phyloP scores from a whole-genome alignment of 1,139 yeast genomes.

The Saccharomyces hybrid region DNA sequence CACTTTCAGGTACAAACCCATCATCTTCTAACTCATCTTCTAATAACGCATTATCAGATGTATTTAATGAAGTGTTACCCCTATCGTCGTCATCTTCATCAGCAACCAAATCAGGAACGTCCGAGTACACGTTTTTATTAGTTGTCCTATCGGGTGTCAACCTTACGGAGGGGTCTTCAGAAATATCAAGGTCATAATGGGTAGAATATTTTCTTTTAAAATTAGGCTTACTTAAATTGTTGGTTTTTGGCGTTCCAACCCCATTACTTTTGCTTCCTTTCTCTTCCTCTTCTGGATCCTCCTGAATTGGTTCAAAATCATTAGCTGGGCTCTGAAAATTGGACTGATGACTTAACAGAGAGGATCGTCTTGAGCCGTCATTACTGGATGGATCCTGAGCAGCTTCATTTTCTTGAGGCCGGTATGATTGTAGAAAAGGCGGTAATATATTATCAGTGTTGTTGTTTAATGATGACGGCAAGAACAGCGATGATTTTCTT shows the following conservation, averaged over 20 bases:
- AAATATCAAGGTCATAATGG: neutral
- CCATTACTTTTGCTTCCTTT: neutral
- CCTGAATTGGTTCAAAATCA: slow-evolving; percentile 4
- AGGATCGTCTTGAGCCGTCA: slow-evolving; percentile 3
- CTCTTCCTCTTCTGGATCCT: neutral
- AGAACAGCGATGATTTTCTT: slow-evolving; percentile 19
- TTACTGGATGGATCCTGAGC: slow-evolving; percentile 2
- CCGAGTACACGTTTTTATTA: slow-evolving; percentile 13
- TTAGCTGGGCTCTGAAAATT: neutral
- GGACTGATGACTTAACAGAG: neutral
- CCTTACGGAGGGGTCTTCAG: slow-evolving; percentile 9
- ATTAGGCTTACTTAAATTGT: neutral
- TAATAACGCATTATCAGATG: slow-evolving; percentile 29
- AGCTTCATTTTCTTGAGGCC: slow-evolving; percentile 2
- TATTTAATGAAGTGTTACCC: slow-evolving; percentile 24
- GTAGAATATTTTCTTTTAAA: slow-evolving; percentile 1
- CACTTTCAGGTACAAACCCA: slow-evolving; percentile 15
- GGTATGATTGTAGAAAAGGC: neutral
- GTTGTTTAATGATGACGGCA: neutral
- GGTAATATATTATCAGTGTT: neutral
- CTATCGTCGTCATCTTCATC: slow-evolving; percentile 27
- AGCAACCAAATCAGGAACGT: slow-evolving; percentile 27
- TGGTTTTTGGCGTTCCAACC: neutral
- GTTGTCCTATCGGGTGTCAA: slow-evolving; percentile 17
- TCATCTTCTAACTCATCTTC: slow-evolving; percentile 26